Percentiles rank a stretch among this genome's conserved stretches.
Evolutionary conservation across 306 rosid species (phyloP).

Genomic region (Dryas drummondii): DNA sequence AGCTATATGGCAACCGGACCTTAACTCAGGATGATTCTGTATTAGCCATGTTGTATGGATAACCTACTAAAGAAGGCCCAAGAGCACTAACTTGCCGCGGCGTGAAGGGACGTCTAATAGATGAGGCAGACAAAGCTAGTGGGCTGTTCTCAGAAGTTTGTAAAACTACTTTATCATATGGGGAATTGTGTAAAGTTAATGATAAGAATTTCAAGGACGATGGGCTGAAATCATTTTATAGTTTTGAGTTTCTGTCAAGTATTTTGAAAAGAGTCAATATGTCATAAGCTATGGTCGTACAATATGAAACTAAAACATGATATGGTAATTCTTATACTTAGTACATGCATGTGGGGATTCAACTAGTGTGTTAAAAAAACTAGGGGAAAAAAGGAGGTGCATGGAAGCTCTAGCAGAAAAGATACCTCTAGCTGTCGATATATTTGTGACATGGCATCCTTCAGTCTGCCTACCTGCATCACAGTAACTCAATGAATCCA

Average conservation of each 20-base stretch:
- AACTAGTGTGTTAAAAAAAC: background rate
- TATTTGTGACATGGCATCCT: slow-evolving; percentile 87
- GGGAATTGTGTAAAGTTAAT: background rate
- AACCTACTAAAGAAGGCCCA: background rate
- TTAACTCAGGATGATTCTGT: background rate
- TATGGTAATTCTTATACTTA: background rate
- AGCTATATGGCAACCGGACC: background rate
- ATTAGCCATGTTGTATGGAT: background rate
- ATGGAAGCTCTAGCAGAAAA: background rate
- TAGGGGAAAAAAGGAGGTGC: background rate
- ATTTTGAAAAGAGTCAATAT: background rate
- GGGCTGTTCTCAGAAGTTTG: background rate
- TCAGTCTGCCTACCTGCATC: slow-evolving; percentile 74
- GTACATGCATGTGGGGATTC: background rate
- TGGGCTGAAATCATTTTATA: background rate
- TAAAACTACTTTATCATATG: background rate
- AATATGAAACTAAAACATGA: background rate
- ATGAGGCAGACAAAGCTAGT: background rate
- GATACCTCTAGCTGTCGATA: slow-evolving; percentile 91
- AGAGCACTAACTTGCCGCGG: background rate
- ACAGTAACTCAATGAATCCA: slow-evolving; percentile 29
- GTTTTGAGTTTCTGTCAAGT: background rate
- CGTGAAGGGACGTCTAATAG: background rate
- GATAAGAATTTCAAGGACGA: background rate
- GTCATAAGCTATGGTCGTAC: no score